These are phyloP conservation scores for Potentilla sterilis DNA, from an alignment of 306 rosid species.

Conservation along the genomic window DNA sequence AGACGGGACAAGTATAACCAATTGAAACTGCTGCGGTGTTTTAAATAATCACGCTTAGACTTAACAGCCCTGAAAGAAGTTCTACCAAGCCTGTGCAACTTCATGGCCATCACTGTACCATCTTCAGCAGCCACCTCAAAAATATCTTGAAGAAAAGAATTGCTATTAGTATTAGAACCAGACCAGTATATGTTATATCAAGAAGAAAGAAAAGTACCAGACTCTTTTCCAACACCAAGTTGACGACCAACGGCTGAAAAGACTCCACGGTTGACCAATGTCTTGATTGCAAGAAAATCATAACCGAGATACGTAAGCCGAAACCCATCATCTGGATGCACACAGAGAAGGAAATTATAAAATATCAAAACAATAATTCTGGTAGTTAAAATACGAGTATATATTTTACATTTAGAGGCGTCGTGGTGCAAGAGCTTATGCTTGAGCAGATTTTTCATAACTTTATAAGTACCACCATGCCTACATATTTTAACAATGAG, in stretches of 20 bases:
- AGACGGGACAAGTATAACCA: constrained; percentile 96
- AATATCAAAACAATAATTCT: neutral
- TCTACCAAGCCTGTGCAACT: constrained; percentile 91
- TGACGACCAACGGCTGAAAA: constrained; percentile 84
- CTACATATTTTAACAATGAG: constrained; percentile 31
- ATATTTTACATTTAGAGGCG: constrained; percentile 71
- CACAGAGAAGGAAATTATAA: constrained; percentile 2
- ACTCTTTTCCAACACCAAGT: constrained; percentile 93
- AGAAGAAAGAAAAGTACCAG: constrained; percentile 46
- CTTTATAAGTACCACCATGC: constrained; percentile 91
- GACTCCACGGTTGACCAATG: constrained; percentile 87
- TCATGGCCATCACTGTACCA: constrained; percentile 78
- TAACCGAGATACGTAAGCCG: constrained; percentile 95
- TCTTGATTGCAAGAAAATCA: constrained; percentile 93
- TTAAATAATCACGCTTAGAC: constrained; percentile 90
- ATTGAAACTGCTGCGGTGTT: constrained; percentile 79
- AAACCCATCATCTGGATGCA: constrained; percentile 75
- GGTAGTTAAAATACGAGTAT: neutral
- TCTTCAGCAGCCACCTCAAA: constrained; percentile 95
- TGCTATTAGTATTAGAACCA: constrained; percentile 5
- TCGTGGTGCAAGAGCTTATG: constrained; percentile 89
- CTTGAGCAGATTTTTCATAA: constrained; percentile 77
- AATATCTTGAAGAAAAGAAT: constrained; percentile 53
- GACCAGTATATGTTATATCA: neutral
- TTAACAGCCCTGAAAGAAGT: constrained; percentile 90